Evolutionary conservation across 2,329 filamentous ascomycete genomes (phyloP).

Genomic region (Diaporthe nobilis): DNA sequence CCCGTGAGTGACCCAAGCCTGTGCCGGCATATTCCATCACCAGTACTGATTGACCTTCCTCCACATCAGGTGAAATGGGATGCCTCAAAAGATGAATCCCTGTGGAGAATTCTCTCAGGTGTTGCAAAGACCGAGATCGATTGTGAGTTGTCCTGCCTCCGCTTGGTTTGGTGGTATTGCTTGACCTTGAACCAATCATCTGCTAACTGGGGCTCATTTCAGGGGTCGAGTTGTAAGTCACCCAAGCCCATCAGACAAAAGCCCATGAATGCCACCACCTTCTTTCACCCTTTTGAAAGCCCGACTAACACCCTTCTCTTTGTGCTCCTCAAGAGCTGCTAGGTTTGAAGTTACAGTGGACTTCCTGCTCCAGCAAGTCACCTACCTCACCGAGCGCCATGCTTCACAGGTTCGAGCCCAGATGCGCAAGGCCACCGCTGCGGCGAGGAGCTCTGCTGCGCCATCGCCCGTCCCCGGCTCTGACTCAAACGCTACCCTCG

Average conservation of each 20-base stretch:
- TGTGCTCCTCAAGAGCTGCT: slow-evolving; percentile 67
- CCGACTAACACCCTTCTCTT: slow-evolving; percentile 1
- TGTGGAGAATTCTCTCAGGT: slow-evolving; percentile 92
- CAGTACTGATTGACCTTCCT: background rate
- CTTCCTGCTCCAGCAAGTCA: slow-evolving; percentile 93
- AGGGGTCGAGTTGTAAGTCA: slow-evolving; percentile 83
- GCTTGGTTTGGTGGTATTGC: background rate
- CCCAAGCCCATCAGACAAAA: slow-evolving; percentile 35
- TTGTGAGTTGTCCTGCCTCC: slow-evolving; percentile 68
- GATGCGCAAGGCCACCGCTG: slow-evolving; percentile 79
- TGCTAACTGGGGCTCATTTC: slow-evolving; percentile 16
- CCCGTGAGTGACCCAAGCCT: slow-evolving; percentile 68
- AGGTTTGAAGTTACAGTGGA: slow-evolving; percentile 87
- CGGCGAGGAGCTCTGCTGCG: slow-evolving; percentile 67
- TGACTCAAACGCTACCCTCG: slow-evolving; percentile 57
- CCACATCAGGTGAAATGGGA: slow-evolving; percentile 86
- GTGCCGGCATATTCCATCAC: background rate
- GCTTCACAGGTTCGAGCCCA: slow-evolving; percentile 91
- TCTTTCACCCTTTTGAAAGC: background rate
- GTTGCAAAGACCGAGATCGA: slow-evolving; percentile 87
- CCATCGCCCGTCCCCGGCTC: slow-evolving; percentile 70
- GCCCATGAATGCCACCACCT: background rate
- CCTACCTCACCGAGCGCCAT: slow-evolving; percentile 93
- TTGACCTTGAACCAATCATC: slow-evolving; percentile 33
- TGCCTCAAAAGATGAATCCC: slow-evolving; percentile 83